These are phyloP conservation scores for Fagus sylvatica DNA, from an alignment of 306 rosid species.

Conservation along the genomic window DNA sequence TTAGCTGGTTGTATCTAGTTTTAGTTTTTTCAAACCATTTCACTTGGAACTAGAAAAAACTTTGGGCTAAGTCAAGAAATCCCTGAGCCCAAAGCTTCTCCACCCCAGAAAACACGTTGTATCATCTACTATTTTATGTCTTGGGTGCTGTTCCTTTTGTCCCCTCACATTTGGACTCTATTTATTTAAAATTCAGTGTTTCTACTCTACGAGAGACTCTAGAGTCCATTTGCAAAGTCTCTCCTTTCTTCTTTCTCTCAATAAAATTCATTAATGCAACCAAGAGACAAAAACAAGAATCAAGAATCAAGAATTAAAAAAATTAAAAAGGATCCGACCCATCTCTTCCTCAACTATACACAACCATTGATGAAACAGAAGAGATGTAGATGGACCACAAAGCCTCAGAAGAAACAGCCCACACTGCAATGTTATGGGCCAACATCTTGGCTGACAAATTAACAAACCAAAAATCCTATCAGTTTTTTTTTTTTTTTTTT, in stretches of 20 bases:
- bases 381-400: too few relatives aligned
- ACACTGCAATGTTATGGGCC: too few relatives aligned
- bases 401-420: too few relatives aligned
- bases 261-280: not conserved
- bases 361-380: too few relatives aligned
- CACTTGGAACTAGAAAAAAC: slow-evolving; percentile 40
- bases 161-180: slow-evolving; percentile 40
- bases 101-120: slow-evolving; percentile 61
- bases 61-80: slow-evolving; percentile 34
- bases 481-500: too few relatives aligned
- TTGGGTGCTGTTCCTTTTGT: slow-evolving; percentile 50
- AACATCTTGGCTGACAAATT: too few relatives aligned
- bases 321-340: too few relatives aligned
- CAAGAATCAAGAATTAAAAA: too few relatives aligned
- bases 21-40: slow-evolving; percentile 22
- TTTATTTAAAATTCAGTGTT: slow-evolving; percentile 10
- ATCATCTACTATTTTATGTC: slow-evolving; percentile 12
- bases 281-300: too few relatives aligned
- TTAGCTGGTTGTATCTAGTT: slow-evolving; percentile 40
- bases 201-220: too few relatives aligned
- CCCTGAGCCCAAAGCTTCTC: slow-evolving; percentile 43
- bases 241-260: slow-evolving; percentile 1
- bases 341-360: too few relatives aligned
- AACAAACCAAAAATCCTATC: too few relatives aligned
- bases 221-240: not conserved